Base-by-base conservation (phyloP, 2,329 filamentous ascomycete species). In the Neonectria punicea region DNA sequence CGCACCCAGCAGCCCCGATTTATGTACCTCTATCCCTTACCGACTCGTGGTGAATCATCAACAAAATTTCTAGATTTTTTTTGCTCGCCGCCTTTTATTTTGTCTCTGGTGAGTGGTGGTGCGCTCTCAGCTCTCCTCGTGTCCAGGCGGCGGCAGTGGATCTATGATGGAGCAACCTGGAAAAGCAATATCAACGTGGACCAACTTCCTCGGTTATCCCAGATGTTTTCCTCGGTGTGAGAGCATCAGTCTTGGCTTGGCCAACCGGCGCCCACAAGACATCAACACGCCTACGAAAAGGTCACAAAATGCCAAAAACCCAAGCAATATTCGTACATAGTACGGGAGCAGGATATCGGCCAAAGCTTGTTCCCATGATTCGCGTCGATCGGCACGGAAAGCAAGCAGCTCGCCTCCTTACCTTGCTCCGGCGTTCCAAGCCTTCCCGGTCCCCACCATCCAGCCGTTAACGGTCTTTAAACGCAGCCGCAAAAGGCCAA, bases 1-100 rank as follows among this genome's bases (percentile, higher is more conserved):
- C 53, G 50, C 69, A 68, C 54, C 74, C 75, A 71, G 66, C 53
- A 61, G 65, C 66, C 72, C 71, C 72, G 44, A 60, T 58, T 63
- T 60, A 30, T 30, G 30, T 30, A 53, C 47, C 39, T 61, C 44
- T 63, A 59, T 55, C 57, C 51, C 39, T 20, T 43, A 20, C 39
- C 39, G n/a, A 43, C 39, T 20, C 43, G 50, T 50, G 59, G 59
- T 66, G 66, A 66, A 66, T 62, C 57, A 54, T 58, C 64, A 62
- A 65, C 53, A 41, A 41, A 59, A 61, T 69, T 64, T 67, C 41
- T 28, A 28, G 14, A 20, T 70, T 71, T 39, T 50, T 59, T 22
- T 30, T 30, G 4, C 41, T 58, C 30, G 39, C 57, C 58, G 55
- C 47, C 56, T 59, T 41, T 62, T 44, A 65, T 59, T 59, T 61